Evolutionary conservation across 768 basidiomycete species (phyloP).

Genomic region (Lentinula sp.): DNA sequence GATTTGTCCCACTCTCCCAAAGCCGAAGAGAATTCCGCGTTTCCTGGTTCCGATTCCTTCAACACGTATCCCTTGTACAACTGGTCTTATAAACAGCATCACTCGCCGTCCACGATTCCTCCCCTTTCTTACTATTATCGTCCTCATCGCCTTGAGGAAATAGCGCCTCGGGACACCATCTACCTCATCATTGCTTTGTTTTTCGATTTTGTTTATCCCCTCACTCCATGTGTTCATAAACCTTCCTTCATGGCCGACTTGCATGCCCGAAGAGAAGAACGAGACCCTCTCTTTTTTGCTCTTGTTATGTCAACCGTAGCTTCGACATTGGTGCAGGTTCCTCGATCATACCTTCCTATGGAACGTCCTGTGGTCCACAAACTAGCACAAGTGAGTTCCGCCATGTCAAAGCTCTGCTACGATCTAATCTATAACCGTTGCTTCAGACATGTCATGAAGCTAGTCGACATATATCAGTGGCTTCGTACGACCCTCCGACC

Average conservation of each 20-base stretch:
- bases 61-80: conserved; percentile 62
- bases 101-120: conserved; percentile 38
- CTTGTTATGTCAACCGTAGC: conserved; percentile 87
- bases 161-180: conserved; percentile 78
- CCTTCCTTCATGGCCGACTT: conserved; percentile 92
- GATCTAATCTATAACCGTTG: background rate
- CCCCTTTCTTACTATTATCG: conserved; percentile 72
- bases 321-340: conserved; percentile 83
- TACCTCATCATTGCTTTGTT: conserved; percentile 81
- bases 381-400: conserved; percentile 48
- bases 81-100: conserved; percentile 65
- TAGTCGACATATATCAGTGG: conserved; percentile 73
- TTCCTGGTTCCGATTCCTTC: conserved; percentile 39
- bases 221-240: conserved; percentile 88
- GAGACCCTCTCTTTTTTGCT: conserved; percentile 86
- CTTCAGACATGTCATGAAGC: conserved; percentile 71
- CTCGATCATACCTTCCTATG: conserved; percentile 84
- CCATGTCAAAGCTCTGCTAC: conserved; percentile 4
- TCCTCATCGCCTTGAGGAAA: conserved; percentile 73
- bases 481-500: conserved; percentile 77
- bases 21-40: conserved; percentile 39
- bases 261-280: conserved; percentile 71
- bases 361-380: conserved; percentile 79
- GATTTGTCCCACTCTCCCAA: conserved; percentile 29
- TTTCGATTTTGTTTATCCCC: conserved; percentile 90